Conservation (phyloP, 441 rosid genomes). For the Pelargonium australe region DNA sequence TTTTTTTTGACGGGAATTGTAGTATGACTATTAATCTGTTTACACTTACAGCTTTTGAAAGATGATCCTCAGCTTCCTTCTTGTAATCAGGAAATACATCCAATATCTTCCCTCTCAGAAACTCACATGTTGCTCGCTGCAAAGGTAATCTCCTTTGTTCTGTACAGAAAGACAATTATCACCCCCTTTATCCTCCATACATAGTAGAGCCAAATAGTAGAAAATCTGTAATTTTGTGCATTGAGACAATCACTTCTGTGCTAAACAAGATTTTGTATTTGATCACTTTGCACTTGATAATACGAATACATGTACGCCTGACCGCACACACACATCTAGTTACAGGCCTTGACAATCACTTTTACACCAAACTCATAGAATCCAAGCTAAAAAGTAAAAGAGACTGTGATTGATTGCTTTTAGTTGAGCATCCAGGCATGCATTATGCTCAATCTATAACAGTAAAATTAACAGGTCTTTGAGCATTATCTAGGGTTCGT, state of each 20-base stretch:
- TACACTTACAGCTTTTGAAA: conserved; percentile 62
- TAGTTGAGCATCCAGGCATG: too few species aligned
- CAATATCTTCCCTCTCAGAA: conserved; percentile 55
- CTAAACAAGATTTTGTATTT: background rate
- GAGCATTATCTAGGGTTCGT: too few species aligned
- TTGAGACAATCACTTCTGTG: background rate
- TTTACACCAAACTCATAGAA: too few species aligned
- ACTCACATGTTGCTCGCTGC: conserved; percentile 49
- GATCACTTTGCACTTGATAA: background rate
- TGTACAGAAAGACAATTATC: conserved; percentile 16
- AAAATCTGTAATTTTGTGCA: background rate
- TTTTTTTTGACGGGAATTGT: too few species aligned
- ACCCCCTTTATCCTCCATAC: background rate
- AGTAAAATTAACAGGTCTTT: too few species aligned
- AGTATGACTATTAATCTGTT: background rate
- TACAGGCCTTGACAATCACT: too few species aligned
- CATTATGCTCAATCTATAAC: too few species aligned
- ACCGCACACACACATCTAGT: too few species aligned
- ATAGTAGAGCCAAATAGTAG: background rate
- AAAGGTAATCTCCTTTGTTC: conserved; percentile 47
- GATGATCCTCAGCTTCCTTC: conserved; percentile 80
- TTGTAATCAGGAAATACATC: conserved; percentile 64
- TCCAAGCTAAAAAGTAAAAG: too few species aligned
- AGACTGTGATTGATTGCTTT: too few species aligned
- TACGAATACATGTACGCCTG: background rate